These are phyloP conservation scores for Beauveria sp. DNA, from an alignment of 2,329 filamentous ascomycete species.

Conservation along the genomic window DNA sequence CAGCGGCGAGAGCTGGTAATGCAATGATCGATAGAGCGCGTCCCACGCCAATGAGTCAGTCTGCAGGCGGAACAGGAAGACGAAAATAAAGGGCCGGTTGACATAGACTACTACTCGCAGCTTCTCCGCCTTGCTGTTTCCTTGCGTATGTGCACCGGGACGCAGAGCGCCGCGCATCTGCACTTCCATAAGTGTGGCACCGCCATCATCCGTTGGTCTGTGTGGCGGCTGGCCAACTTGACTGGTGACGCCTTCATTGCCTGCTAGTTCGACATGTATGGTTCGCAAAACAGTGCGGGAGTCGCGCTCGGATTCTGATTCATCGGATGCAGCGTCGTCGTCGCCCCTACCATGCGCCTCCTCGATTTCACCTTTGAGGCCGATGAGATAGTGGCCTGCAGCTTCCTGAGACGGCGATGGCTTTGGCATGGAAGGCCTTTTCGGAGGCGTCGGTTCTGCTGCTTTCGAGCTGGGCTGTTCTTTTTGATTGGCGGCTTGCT, in stretches of 20 bases:
- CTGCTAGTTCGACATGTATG: constrained; percentile 56
- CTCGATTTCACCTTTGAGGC: constrained; percentile 57
- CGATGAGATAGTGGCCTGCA: constrained; percentile 54
- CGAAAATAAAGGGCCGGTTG: constrained; percentile 68
- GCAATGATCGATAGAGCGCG: constrained; percentile 50
- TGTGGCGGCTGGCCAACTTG: neutral
- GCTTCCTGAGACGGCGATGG: constrained; percentile 22
- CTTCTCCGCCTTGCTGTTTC: constrained; percentile 46
- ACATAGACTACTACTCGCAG: constrained; percentile 67
- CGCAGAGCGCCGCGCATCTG: constrained; percentile 27
- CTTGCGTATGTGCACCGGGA: constrained; percentile 31
- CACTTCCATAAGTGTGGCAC: constrained; percentile 22
- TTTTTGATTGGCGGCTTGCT: constrained; percentile 13
- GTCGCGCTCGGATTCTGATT: constrained; percentile 30
- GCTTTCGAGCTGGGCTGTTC: constrained; percentile 10
- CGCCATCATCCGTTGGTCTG: constrained; percentile 18
- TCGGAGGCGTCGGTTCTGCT: constrained; percentile 2
- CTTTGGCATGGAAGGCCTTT: constrained; percentile 4
- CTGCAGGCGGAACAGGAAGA: constrained; percentile 57
- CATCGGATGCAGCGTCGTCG: constrained; percentile 24
- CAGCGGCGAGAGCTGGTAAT: constrained; percentile 52
- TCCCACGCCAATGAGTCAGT: constrained; percentile 51
- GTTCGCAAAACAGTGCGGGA: constrained; percentile 57
- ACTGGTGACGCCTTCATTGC: neutral
- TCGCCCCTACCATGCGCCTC: constrained; percentile 27